Base-by-base conservation (phyloP, 2,329 filamentous ascomycete genomes). In the Clonostachys sp. region DNA sequence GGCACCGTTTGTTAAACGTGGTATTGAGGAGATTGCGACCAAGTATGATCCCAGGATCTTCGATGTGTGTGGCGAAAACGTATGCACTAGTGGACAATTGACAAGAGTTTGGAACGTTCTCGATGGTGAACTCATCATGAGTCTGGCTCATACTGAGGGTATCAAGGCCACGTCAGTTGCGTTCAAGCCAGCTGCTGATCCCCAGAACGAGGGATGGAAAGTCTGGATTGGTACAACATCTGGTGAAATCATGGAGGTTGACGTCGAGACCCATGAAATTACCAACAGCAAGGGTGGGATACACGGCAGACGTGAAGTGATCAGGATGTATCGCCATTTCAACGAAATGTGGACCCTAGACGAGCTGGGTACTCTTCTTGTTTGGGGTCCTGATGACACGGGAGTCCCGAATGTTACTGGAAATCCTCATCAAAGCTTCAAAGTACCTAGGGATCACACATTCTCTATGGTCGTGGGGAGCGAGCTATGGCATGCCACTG, bases 281-380 rank as follows among this genome's bases (percentile, higher is more conserved):
- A 74, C 89, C 13, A 74, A 78, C 30, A 86, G 78, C 16, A 89
- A 87, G 57, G 70, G 79, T 3, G 83, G 76, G 45, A 87, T 88
- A 3, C 94, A 97, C 58, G 82, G 84, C 8, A 83, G 89, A 40
- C 78, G 83, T 51, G 89, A 95, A 55, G 80, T 99, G 45, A 80
- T 89, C 53, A 89, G 84, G 57, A 95, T 99, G 40, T 87, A 89
- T 61, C 83, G 94, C 38, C 87, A 95, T 63, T 86, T 83, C 52
- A 89, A 90, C 55, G 89, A 96, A 59, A 81, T 99, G 63, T 99
- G 94, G 94, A 91, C 91, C 0, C 66, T 99, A 43, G 94, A 97
- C 61, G 91, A 96, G 53, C 83, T 87, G 42, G 94, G 94, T 12
- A 88, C 87, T 42, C 71, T 99, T 13, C 84, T 90, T 54, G 80